Evolutionary conservation across 2,329 filamentous ascomycete genomes (phyloP).

Genomic region (Aspergillus sp.): DNA sequence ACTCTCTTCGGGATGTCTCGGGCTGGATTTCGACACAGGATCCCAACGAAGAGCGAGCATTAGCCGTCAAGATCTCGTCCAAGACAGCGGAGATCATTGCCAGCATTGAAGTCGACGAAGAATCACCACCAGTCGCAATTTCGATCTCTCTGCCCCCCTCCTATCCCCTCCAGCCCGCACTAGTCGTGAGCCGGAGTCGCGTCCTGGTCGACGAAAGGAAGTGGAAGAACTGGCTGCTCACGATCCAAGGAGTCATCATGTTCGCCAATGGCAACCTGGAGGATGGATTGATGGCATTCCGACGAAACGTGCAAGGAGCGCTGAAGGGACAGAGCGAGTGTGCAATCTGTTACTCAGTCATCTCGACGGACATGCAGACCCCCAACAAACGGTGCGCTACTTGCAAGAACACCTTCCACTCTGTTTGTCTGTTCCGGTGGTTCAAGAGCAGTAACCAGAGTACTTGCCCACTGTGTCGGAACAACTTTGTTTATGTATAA

Average conservation of each 20-base stretch:
- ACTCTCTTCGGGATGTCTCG: constrained; percentile 33
- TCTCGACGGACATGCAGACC: constrained; percentile 78
- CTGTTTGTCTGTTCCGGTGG: constrained; percentile 88
- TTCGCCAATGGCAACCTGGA: constrained; percentile 85
- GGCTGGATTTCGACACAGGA: constrained; percentile 40
- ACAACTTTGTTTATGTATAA: constrained; percentile 63
- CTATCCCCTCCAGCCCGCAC: constrained; percentile 75
- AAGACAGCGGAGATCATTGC: constrained; percentile 71
- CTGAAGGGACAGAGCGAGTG: constrained; percentile 93
- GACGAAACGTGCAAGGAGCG: constrained; percentile 76
- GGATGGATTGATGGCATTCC: constrained; percentile 78
- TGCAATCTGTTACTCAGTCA: constrained; percentile 93
- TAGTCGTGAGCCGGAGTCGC: constrained; percentile 69
- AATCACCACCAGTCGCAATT: constrained; percentile 72
- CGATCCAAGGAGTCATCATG: constrained; percentile 84
- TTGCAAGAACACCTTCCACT: constrained; percentile 91
- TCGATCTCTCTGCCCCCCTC: constrained; percentile 70
- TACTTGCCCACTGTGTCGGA: constrained; percentile 87
- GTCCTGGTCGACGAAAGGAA: constrained; percentile 85
- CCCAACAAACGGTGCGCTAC: constrained; percentile 88
- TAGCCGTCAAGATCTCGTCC: constrained; percentile 64
- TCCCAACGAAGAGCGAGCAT: constrained; percentile 45
- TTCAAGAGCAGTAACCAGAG: constrained; percentile 90
- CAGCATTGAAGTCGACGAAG: constrained; percentile 81
- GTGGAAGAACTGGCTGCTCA: constrained; percentile 86